Conservation (phyloP, 768 basidiomycete genomes). For the Mycena latifolia region DNA sequence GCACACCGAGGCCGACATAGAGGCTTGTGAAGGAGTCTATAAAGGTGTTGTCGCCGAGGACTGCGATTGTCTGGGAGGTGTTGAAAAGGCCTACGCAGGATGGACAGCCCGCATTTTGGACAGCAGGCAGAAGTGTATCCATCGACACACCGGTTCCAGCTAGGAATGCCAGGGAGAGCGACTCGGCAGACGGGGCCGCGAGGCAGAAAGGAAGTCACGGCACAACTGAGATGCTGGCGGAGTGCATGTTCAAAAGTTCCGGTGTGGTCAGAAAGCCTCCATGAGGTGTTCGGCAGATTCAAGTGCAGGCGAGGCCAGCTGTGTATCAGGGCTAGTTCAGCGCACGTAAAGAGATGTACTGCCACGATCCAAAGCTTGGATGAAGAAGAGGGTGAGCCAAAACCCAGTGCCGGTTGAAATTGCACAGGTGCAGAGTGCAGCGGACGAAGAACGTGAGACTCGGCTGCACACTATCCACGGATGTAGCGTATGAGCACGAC, state of each 20-base stretch:
- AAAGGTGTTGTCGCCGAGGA: conserved; percentile 19
- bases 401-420: too few relatives aligned
- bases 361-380: too few relatives aligned
- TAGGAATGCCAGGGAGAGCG: background rate
- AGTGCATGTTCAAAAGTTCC: too few relatives aligned
- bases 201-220: conserved; percentile 24
- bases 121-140: conserved; percentile 15
- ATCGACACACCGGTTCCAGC: background rate
- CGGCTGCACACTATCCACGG: too few relatives aligned
- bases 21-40: conserved; percentile 17
- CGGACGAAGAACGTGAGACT: too few relatives aligned
- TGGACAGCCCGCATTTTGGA: conserved; percentile 20
- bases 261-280: background rate
- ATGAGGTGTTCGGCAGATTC: background rate
- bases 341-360: too few relatives aligned
- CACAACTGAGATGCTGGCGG: too few relatives aligned
- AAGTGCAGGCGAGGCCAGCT: too few relatives aligned
- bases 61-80: conserved; percentile 19
- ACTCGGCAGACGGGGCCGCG: background rate
- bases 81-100: conserved; percentile 27
- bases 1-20: conserved; percentile 26
- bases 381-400: too few relatives aligned
- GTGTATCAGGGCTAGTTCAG: too few relatives aligned
- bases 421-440: too few relatives aligned
- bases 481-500: too few relatives aligned